Evolutionary conservation across 164 flowering plant genomes (phyloP), one percentile per base, ranked within the genome.

Genomic region (Vitis amurensis): DNA sequence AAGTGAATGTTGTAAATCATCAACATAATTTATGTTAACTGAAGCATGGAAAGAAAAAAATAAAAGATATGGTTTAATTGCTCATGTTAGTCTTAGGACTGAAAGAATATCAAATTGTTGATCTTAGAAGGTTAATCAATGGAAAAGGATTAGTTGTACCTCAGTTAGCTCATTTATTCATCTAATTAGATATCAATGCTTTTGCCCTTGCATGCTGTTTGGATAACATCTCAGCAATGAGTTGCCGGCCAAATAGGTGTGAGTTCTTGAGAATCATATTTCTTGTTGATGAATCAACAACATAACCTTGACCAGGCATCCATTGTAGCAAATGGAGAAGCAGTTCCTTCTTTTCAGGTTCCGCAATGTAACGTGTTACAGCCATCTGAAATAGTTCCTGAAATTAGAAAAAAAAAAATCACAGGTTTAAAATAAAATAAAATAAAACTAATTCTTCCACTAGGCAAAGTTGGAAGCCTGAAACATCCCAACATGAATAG

Each of bases 241-340:
- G 78, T 62, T 85, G 87, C 44, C 86, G 83, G 17, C 94, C 98
- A 74, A 87, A 86, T 68, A 93, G 71, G 60, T 89, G 80, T 2
- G 92, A 86, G 68, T 90, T 90, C 81, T 86, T 89, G 17, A 90
- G 88, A 59, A 93, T 77, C 50, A 86, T 73, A 77, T 89, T 90
- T 75, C 93, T 86, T 61, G 98, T 82, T 14, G 91, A 67, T 11
- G 91, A 80, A 70, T 87, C 93, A 73, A 91, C 87, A 37, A 75
- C 73, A 75, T 89, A 94, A 27, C 97, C 92, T 67, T 90, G 96
- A 67, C 97, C 91, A 3, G 85, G 77, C 98, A 94, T 94, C 97
- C 98, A 91, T n/a, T 82, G 81, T 13, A 92, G 83, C 71, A 94
- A 76, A 64, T 87, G 89, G 12, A 94, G 68, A 17, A 94, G 89